Percentiles rank a stretch among this genome's conserved stretches.
Evolutionary conservation across 345 rosid species (phyloP).

Genomic region (Populus tremula): DNA sequence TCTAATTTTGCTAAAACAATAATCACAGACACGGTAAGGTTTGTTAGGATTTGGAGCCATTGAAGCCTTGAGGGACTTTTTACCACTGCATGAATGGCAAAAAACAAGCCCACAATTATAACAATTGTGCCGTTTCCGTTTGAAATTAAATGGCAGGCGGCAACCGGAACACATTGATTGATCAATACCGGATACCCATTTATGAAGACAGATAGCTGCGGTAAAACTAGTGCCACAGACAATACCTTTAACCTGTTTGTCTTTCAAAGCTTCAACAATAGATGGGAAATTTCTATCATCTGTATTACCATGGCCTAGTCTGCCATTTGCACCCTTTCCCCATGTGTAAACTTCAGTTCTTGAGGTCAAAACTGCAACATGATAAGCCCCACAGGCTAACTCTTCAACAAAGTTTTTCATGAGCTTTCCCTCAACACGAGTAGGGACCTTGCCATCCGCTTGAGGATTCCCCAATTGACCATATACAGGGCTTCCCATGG

Average conservation of each 20-base stretch:
- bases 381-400: constrained; percentile 57
- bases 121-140: constrained; percentile 69
- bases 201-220: constrained; percentile 60
- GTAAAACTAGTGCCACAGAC: constrained; percentile 57
- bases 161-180: constrained; percentile 52
- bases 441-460: constrained; percentile 40
- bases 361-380: constrained; percentile 56
- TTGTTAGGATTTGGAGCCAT: constrained; percentile 59
- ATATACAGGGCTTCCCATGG: constrained; percentile 52
- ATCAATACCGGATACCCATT: constrained; percentile 43
- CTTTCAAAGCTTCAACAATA: constrained; percentile 54
- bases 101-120: constrained; percentile 62
- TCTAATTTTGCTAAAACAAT: constrained; percentile 50
- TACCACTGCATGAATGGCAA: constrained; percentile 59
- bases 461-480: constrained; percentile 45
- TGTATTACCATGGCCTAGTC: constrained; percentile 57
- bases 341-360: constrained; percentile 64
- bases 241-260: constrained; percentile 53
- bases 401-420: constrained; percentile 48
- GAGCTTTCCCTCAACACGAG: constrained; percentile 44
- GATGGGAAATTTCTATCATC: constrained; percentile 43
- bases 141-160: constrained; percentile 46
- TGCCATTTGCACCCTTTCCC: constrained; percentile 66
- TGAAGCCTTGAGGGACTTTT: constrained; percentile 57
- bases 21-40: constrained; percentile 64